Evolutionary conservation across 257 asterid genomes (phyloP).

Genomic region (Solanum rostratum): DNA sequence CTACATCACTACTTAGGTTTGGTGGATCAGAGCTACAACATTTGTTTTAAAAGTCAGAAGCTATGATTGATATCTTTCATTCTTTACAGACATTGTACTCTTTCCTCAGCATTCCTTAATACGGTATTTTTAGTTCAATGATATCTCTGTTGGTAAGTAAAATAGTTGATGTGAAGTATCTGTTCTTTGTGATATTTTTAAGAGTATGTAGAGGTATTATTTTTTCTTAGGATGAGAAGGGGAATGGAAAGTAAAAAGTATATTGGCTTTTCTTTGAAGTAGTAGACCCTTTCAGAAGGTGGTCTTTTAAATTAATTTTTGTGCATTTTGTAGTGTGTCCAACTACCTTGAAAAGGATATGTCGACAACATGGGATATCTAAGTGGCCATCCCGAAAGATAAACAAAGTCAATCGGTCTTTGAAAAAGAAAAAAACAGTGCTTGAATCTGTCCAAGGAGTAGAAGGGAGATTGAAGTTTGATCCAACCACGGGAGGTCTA

Average conservation of each 20-base stretch:
- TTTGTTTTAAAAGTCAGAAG: neutral
- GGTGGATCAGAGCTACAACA: neutral
- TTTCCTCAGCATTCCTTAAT: neutral
- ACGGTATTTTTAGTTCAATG: neutral
- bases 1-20: neutral
- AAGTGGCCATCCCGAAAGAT: too few relatives aligned
- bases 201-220: neutral
- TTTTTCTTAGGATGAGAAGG: neutral
- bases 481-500: conserved; percentile 40
- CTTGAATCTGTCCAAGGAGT: too few relatives aligned
- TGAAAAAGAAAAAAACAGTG: too few relatives aligned
- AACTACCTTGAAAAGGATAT: too few relatives aligned
- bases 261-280: neutral
- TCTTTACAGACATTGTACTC: neutral
- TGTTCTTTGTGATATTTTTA: neutral
- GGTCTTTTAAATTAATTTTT: too few relatives aligned
- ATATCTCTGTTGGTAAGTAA: neutral
- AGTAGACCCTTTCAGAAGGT: neutral
- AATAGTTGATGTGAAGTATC: neutral
- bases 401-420: too few relatives aligned
- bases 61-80: neutral
- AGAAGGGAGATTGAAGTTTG: conserved; percentile 64
- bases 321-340: too few relatives aligned
- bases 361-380: too few relatives aligned
- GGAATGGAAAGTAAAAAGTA: neutral